A percentile compares a stretch with the other conserved stretches of the same genome.
Evolutionary conservation across 2,329 filamentous ascomycete genomes (phyloP).

Genomic region (Ploettnerulaceae sp.): DNA sequence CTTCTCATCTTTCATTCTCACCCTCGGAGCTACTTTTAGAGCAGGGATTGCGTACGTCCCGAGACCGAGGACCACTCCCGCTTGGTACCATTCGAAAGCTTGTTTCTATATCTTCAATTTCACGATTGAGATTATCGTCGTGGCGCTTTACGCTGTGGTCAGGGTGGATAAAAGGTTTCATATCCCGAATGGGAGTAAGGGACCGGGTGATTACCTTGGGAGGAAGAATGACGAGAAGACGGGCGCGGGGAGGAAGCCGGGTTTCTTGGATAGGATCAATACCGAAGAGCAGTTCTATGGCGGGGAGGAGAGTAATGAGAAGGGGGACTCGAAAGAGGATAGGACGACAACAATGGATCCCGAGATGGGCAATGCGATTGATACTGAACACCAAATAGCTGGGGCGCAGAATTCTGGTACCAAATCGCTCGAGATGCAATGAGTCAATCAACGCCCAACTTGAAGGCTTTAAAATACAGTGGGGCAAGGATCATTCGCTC

Average conservation of each 20-base stretch:
- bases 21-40: constrained; percentile 66
- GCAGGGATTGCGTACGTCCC: constrained; percentile 43
- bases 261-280: constrained; percentile 11
- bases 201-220: constrained; percentile 43
- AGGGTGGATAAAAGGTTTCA: constrained; percentile 74
- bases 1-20: constrained; percentile 53
- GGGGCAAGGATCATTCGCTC: neutral
- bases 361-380: constrained; percentile 1
- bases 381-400: neutral
- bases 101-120: constrained; percentile 81
- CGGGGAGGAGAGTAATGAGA: neutral
- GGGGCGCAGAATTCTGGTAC: neutral
- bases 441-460: neutral
- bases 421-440: neutral
- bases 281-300: constrained; percentile 21
- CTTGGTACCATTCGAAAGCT: constrained; percentile 66
- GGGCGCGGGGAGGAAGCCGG: neutral
- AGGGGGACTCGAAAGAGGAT: no score
- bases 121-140: constrained; percentile 64
- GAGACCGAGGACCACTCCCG: constrained; percentile 48
- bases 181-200: constrained; percentile 64
- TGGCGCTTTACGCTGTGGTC: constrained; percentile 59
- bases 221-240: neutral
- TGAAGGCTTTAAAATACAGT: neutral
- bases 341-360: constrained; percentile 6